These are phyloP conservation scores for Alternaria sp. DNA, from an alignment of 2,329 filamentous ascomycete species.

Conservation along the genomic window DNA sequence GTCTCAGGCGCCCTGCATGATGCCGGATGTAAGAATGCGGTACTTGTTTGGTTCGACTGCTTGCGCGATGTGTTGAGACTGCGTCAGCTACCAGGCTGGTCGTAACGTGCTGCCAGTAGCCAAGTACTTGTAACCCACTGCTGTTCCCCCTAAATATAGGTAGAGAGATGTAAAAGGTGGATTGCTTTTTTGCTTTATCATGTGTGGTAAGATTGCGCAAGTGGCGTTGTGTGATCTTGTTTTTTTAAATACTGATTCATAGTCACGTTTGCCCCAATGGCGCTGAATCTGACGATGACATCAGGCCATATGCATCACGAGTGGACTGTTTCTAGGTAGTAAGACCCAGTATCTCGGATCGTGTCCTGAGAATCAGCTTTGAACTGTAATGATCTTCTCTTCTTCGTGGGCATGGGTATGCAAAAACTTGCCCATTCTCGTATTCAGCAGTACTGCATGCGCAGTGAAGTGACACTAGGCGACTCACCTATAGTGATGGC, in stretches of 20 bases:
- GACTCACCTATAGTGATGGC: not conserved
- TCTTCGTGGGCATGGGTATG: not conserved
- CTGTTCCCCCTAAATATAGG: not conserved
- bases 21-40: not conserved
- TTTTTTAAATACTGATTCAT: not conserved
- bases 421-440: not conserved
- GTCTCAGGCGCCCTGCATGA: not conserved
- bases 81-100: not conserved
- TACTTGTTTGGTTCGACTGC: not conserved
- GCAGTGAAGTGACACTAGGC: not conserved
- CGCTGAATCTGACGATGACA: not conserved
- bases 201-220: not conserved
- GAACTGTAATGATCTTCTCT: not conserved
- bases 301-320: not conserved
- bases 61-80: not conserved
- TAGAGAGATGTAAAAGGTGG: no score
- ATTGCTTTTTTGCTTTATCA: not conserved
- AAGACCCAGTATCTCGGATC: not conserved
- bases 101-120: not conserved
- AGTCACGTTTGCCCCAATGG: not conserved
- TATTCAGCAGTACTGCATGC: not conserved
- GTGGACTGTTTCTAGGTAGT: not conserved
- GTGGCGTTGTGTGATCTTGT: not conserved
- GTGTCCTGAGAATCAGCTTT: not conserved
- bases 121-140: no score